phyloP scores from a whole-genome alignment of 805 yeast species.

The Ogataea philodendri region DNA sequence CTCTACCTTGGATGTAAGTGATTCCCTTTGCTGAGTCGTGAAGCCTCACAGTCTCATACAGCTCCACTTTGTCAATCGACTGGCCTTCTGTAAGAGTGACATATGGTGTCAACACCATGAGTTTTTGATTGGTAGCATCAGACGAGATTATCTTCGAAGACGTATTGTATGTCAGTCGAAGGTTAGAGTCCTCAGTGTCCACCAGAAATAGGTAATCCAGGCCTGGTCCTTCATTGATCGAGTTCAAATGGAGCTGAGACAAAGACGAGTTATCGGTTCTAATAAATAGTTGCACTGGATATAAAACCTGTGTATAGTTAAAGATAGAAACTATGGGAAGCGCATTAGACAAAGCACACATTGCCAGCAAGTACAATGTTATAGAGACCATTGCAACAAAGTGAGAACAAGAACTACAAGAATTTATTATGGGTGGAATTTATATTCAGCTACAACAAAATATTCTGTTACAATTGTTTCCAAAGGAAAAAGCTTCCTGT shows the following conservation, averaged over 20 bases:
- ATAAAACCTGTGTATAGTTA: background rate
- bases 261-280: slow-evolving; percentile 7
- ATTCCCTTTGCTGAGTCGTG: slow-evolving; percentile 1
- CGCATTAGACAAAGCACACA: too few relatives aligned
- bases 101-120: slow-evolving; percentile 14
- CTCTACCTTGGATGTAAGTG: slow-evolving; percentile 15
- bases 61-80: slow-evolving; percentile 7
- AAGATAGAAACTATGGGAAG: slow-evolving; percentile 1
- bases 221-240: slow-evolving; percentile 20
- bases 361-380: too few relatives aligned
- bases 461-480: slow-evolving; percentile 9
- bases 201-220: slow-evolving; percentile 20
- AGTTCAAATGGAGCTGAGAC: slow-evolving; percentile 10
- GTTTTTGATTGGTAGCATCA: slow-evolving; percentile 10
- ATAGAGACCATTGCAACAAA: too few relatives aligned
- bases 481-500: slow-evolving; percentile 12
- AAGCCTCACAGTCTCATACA: slow-evolving; percentile 8
- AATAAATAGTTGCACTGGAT: slow-evolving; percentile 12
- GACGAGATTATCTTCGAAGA: slow-evolving; percentile 8
- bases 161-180: slow-evolving; percentile 12
- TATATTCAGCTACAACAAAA: slow-evolving; percentile 2
- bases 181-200: slow-evolving; percentile 11
- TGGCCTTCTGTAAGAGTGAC: slow-evolving; percentile 14
- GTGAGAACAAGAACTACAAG: too few relatives aligned
- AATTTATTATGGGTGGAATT: too few relatives aligned